Conservation (phyloP, 176 grass and related monocot species). For the Triticum monococcum region DNA sequence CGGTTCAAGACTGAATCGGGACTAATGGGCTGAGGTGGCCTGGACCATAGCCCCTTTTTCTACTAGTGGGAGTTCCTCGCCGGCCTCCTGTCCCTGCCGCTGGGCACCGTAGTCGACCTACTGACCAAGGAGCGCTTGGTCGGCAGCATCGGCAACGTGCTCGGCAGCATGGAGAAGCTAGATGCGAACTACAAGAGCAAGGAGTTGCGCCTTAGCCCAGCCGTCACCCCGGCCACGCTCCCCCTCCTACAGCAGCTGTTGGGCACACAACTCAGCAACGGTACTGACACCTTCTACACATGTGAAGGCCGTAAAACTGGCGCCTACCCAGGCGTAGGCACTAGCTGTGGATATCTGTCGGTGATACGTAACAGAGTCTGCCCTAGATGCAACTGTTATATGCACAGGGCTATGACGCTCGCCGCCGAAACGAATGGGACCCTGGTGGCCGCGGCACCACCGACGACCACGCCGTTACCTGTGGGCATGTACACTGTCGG, state of each 20-base stretch:
- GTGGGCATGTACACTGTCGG: not conserved
- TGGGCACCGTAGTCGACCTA: conserved; percentile 18
- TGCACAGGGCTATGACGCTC: not conserved
- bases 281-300: not conserved
- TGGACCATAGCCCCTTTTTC: no score
- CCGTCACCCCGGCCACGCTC: not conserved
- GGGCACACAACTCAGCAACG: not conserved
- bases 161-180: conserved; percentile 7
- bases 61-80: conserved; percentile 22
- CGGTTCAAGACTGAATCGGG: no score
- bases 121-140: conserved; percentile 29
- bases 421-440: not conserved
- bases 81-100: conserved; percentile 11
- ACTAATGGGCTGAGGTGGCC: no score
- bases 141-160: conserved; percentile 24
- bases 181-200: conserved; percentile 6
- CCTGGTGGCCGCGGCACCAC: not conserved
- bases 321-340: not conserved
- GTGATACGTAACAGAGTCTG: not conserved
- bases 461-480: not conserved
- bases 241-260: not conserved
- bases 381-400: not conserved
- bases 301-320: not conserved
- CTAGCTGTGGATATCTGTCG: not conserved
- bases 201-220: not conserved